Conservation (phyloP, 495 filamentous ascomycete genomes). For the Neurospora sp. region DNA sequence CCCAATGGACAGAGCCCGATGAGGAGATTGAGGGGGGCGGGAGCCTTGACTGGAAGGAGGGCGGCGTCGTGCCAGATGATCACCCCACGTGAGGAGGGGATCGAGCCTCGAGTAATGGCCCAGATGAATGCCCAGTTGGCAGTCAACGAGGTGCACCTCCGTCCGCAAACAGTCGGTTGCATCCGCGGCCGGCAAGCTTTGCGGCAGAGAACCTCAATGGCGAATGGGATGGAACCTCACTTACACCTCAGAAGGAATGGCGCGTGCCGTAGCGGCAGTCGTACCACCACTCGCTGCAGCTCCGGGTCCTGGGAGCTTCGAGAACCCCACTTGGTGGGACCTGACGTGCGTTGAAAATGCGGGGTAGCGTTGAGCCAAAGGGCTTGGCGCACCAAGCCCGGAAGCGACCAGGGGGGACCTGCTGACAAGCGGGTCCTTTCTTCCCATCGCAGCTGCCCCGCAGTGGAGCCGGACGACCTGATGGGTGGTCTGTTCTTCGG, state of each 20-base stretch:
- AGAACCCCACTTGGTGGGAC: not conserved
- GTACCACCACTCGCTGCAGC: not conserved
- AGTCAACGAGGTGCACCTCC: not conserved
- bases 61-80: not conserved
- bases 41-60: not conserved
- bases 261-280: not conserved
- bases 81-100: not conserved
- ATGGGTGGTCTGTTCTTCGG: not conserved
- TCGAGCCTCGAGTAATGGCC: not conserved
- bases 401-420: not conserved
- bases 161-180: not conserved
- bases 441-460: not conserved
- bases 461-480: not conserved
- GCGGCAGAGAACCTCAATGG: not conserved
- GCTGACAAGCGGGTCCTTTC: not conserved
- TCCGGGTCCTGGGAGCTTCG: not conserved
- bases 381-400: not conserved
- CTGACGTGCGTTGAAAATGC: conserved; percentile 5
- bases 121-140: not conserved
- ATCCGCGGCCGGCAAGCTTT: not conserved
- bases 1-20: not conserved
- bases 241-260: not conserved
- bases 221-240: not conserved
- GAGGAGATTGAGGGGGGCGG: not conserved
- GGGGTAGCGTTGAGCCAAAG: conserved; percentile 5